Evolutionary conservation across 306 rosid species (phyloP), one percentile per base, ranked within the genome.

Genomic region (Cicer bijugum): DNA sequence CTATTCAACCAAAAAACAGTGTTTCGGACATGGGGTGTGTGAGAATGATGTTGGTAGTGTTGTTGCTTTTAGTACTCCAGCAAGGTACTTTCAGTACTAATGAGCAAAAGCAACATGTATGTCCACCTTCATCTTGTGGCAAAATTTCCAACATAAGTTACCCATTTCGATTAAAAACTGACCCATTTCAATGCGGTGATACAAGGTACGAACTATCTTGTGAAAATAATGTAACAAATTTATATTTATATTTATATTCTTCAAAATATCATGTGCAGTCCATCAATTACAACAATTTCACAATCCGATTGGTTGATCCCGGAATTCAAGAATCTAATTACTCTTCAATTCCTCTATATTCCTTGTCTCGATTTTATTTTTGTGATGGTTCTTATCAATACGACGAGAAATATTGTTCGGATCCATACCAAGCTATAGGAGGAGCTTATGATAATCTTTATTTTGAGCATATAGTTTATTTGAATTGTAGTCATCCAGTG

Each of bases 251-350:
- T 15, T 4, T 64, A 3, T 6, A 1, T 1, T 1, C 19, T 0
- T 59, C 28, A 39, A 75, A 7, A 38, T 86, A 43, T 67, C n/a
- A 57, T 8, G 85, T 83, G 5, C 6, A 39, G 64, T 66, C 23
- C 23, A 85, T 85, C 75, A 63, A 69, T 62, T 85, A 85, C 81
- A 1, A 38, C 0, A 74, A 55, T 17, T 74, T 5, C 75, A 82
- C 75, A 10, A 68, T 82, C 61, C 59, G 60, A 7, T 1, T 82
- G 0, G 67, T 63, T 0, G 83, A 82, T 44, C 38, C 75, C 1
- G 80, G 60, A 0, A 1, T 60, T 4, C 58, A 46, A 0, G 1
- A 8, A 3, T 14, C 2, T 1, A 20, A 78, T 5, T 47, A 57
- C 77, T 82, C 80, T 38, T 57, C 72, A 70, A 14, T 78, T 1